These are phyloP conservation scores for Hydrangea macrophylla DNA, from an alignment of 148 eudicot species.

Conservation along the genomic window DNA sequence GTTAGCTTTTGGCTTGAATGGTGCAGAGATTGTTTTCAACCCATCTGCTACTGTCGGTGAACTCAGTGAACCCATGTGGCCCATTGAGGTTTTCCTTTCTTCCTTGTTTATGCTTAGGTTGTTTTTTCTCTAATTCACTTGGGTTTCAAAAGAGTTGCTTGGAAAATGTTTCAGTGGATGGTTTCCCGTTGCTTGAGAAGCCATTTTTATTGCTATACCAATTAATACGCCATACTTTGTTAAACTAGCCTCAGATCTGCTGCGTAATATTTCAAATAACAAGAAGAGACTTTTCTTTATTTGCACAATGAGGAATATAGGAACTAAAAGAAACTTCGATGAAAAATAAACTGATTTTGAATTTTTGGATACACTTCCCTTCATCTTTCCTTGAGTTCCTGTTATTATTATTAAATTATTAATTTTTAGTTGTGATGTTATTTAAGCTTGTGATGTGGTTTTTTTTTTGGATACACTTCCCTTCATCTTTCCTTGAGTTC, in stretches of 20 bases:
- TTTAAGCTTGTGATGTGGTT: too few relatives aligned
- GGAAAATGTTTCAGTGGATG: conserved; percentile 3
- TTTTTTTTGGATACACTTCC: too few relatives aligned
- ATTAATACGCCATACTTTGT: neutral
- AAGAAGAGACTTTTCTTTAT: too few relatives aligned
- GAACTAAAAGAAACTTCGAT: too few relatives aligned
- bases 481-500: too few relatives aligned
- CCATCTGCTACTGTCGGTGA: conserved; percentile 98
- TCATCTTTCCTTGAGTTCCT: too few relatives aligned
- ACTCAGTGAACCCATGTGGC: conserved; percentile 99
- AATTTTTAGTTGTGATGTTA: too few relatives aligned
- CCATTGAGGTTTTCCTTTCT: conserved; percentile 65
- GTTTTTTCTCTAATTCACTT: neutral
- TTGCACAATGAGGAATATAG: too few relatives aligned
- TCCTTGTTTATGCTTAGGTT: neutral
- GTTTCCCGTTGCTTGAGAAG: neutral
- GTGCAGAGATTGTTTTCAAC: conserved; percentile 94
- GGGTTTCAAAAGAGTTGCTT: neutral
- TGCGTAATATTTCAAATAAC: neutral
- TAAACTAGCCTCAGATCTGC: neutral
- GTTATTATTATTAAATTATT: too few relatives aligned
- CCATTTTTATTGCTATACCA: neutral
- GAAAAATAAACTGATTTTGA: too few relatives aligned
- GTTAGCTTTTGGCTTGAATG: conserved; percentile 95
- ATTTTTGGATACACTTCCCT: too few relatives aligned